A percentile compares a stretch with the other conserved stretches of the same genome.
These are phyloP conservation scores for Erysimum cheiri DNA, from an alignment of 441 rosid genomes.

Conservation along the genomic window DNA sequence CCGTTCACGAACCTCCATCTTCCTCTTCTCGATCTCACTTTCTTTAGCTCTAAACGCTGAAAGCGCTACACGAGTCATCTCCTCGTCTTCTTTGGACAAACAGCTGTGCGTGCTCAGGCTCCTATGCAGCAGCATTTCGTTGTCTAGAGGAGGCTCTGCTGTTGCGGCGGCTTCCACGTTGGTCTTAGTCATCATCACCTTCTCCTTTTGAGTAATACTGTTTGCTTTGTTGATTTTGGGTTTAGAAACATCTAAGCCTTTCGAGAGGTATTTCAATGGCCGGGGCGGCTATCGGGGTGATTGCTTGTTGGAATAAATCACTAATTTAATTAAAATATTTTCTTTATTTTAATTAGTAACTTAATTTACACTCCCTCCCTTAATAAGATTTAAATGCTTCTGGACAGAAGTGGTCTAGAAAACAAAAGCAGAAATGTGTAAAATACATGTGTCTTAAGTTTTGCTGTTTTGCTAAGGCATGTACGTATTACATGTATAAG, in stretches of 20 bases:
- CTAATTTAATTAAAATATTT: background rate
- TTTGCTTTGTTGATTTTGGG: background rate
- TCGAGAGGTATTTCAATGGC: background rate
- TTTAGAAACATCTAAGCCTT: background rate
- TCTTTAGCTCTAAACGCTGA: conserved; percentile 40
- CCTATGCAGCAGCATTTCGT: background rate
- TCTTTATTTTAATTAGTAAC: background rate
- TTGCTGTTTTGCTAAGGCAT: background rate
- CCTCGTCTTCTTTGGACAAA: background rate
- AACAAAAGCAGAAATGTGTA: background rate
- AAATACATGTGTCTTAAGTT: background rate
- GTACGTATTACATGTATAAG: background rate
- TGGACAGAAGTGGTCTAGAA: background rate
- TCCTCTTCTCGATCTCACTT: conserved; percentile 85
- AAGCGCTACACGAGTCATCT: background rate
- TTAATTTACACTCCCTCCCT: background rate
- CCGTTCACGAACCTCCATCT: conserved; percentile 72
- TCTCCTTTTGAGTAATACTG: background rate
- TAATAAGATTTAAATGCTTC: background rate
- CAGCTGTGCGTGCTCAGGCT: background rate
- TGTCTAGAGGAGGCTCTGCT: background rate
- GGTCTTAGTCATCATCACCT: background rate
- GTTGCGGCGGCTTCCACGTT: background rate
- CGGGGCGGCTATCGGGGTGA: background rate
- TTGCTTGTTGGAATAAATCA: background rate